Conservation (phyloP, 2,329 filamentous ascomycete species). For the Cladophialophora carrionii region DNA sequence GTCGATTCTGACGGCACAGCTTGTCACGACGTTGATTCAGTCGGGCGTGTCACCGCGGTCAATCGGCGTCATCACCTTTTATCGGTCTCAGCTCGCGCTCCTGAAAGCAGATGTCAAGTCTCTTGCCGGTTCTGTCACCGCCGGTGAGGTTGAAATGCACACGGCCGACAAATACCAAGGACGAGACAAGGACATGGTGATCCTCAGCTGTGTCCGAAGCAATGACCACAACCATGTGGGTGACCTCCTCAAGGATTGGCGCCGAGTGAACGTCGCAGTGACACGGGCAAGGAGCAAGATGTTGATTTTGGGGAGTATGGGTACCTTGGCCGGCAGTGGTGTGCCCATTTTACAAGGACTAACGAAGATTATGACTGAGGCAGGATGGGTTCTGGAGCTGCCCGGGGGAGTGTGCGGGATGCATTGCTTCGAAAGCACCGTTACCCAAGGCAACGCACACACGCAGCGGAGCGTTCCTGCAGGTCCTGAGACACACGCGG, state of each 20-base stretch:
- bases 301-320: slow-evolving; percentile 79
- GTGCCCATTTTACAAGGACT: slow-evolving; percentile 79
- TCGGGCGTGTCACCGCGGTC: slow-evolving; percentile 73
- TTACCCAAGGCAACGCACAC: slow-evolving; percentile 28
- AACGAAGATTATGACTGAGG: slow-evolving; percentile 73
- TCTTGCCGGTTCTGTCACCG: slow-evolving; percentile 41
- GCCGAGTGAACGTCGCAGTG: slow-evolving; percentile 92
- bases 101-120: slow-evolving; percentile 72
- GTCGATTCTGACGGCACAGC: slow-evolving; percentile 73
- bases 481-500: slow-evolving; percentile 4
- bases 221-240: slow-evolving; percentile 85
- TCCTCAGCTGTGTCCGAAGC: slow-evolving; percentile 83
- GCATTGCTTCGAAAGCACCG: slow-evolving; percentile 67
- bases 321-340: slow-evolving; percentile 65
- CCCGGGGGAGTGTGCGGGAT: slow-evolving; percentile 64
- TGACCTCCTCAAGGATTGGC: slow-evolving; percentile 86
- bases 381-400: slow-evolving; percentile 79
- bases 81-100: slow-evolving; percentile 85
- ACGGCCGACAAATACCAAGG: slow-evolving; percentile 97
- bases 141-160: slow-evolving; percentile 80
- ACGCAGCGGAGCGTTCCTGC: slow-evolving; percentile 28
- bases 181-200: slow-evolving; percentile 88
- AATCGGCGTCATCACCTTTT: slow-evolving; percentile 95
- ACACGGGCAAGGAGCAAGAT: slow-evolving; percentile 92
- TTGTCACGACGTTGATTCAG: slow-evolving; percentile 77